A percentile compares a stretch with the other conserved stretches of the same genome.
phyloP scores from a whole-genome alignment of 257 asterid species.

The Plantago ovata region DNA sequence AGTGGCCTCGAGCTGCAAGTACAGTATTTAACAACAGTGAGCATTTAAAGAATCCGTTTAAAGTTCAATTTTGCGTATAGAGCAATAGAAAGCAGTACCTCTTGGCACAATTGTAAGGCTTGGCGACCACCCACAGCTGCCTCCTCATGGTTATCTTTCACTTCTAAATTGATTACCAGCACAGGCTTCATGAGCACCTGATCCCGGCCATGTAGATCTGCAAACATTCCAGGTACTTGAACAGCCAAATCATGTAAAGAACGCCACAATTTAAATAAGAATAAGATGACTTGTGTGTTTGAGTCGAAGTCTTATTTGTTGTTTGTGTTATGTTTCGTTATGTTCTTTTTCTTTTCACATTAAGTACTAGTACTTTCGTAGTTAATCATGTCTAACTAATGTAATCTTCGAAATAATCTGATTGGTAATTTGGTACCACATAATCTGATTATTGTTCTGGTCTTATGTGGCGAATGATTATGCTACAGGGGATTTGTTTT shows the following conservation, averaged over 20 bases:
- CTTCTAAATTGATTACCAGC: constrained; percentile 84
- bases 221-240: constrained; percentile 13
- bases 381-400: background rate
- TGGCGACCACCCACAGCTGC: constrained; percentile 92
- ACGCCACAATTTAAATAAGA: background rate
- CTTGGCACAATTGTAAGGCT: constrained; percentile 82
- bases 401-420: background rate
- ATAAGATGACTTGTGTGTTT: background rate
- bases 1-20: constrained; percentile 57
- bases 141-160: constrained; percentile 97
- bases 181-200: constrained; percentile 78
- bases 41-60: background rate
- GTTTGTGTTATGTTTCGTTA: background rate
- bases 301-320: background rate
- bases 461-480: background rate
- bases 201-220: constrained; percentile 78
- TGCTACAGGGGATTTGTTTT: background rate
- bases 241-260: constrained; percentile 5
- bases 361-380: background rate
- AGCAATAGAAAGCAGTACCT: constrained; percentile 29
- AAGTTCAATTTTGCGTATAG: background rate
- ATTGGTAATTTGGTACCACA: background rate
- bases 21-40: constrained; percentile 3
- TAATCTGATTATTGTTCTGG: background rate
- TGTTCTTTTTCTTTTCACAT: background rate